These are phyloP conservation scores for Corymbia calophylla DNA, from an alignment of 441 rosid species.

Conservation along the genomic window DNA sequence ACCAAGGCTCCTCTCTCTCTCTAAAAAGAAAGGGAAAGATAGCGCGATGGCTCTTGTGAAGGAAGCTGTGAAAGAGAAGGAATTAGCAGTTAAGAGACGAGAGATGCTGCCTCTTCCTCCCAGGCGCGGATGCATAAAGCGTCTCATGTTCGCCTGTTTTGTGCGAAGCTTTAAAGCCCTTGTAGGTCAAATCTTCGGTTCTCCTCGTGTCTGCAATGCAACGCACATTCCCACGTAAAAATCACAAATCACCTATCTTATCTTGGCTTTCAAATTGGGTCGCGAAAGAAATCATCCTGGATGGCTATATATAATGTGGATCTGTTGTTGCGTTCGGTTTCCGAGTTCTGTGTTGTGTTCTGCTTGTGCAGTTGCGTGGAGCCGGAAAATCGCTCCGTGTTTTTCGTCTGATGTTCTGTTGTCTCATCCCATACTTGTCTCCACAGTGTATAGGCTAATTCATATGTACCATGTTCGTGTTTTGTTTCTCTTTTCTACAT, in stretches of 20 bases:
- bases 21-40: not conserved
- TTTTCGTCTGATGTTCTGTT: not conserved
- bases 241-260: not conserved
- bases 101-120: not conserved
- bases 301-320: not conserved
- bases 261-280: not conserved
- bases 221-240: not conserved
- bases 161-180: not conserved
- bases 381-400: not conserved
- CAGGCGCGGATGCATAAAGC: not conserved
- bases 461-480: not conserved
- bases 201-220: not conserved
- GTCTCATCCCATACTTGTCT: not conserved
- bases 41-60: not conserved
- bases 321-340: not conserved
- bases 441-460: not conserved
- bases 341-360: not conserved
- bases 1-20: not conserved
- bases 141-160: not conserved
- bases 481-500: not conserved
- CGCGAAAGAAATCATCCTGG: not conserved
- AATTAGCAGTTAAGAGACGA: not conserved
- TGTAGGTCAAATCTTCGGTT: not conserved
- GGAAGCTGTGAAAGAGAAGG: not conserved
- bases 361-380: not conserved